phyloP scores from a whole-genome alignment of 1,139 yeast species.

The Candida sanyaensis region DNA sequence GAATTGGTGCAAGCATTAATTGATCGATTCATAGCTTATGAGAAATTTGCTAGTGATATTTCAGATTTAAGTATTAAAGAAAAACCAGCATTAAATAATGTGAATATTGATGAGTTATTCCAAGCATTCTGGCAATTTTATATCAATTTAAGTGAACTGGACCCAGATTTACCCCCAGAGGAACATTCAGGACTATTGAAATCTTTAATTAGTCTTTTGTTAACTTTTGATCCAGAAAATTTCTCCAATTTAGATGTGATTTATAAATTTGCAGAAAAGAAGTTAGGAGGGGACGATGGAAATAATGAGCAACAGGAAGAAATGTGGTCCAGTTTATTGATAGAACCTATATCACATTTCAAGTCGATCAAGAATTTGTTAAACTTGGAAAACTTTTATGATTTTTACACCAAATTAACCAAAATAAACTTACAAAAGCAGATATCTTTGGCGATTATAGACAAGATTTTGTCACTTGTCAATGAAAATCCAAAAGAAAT shows the following conservation, averaged over 20 bases:
- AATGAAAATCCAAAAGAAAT: slow-evolving; percentile 18
- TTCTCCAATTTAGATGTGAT: slow-evolving; percentile 62
- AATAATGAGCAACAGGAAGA: slow-evolving; percentile 26
- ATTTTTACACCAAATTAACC: slow-evolving; percentile 40
- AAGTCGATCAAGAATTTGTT: slow-evolving; percentile 30
- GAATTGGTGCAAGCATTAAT: slow-evolving; percentile 70
- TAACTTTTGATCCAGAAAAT: slow-evolving; percentile 67
- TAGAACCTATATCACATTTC: slow-evolving; percentile 55
- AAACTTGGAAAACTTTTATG: slow-evolving; percentile 41
- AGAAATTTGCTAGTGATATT: slow-evolving; percentile 29
- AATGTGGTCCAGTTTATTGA: slow-evolving; percentile 54
- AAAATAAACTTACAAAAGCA: slow-evolving; percentile 34
- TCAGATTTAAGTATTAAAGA: slow-evolving; percentile 2
- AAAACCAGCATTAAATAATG: not conserved
- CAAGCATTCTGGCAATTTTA: slow-evolving; percentile 68
- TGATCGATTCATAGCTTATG: slow-evolving; percentile 69
- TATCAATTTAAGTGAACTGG: slow-evolving; percentile 49
- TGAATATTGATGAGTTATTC: slow-evolving; percentile 38
- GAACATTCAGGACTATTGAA: slow-evolving; percentile 69
- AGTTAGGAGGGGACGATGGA: slow-evolving; percentile 24
- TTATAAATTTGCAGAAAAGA: slow-evolving; percentile 58
- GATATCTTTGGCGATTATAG: slow-evolving; percentile 44
- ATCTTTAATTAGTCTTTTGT: slow-evolving; percentile 62
- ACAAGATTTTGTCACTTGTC: slow-evolving; percentile 29
- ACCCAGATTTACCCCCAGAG: slow-evolving; percentile 64